phyloP scores from a whole-genome alignment of 345 rosid species.

The Ricinus communis region DNA sequence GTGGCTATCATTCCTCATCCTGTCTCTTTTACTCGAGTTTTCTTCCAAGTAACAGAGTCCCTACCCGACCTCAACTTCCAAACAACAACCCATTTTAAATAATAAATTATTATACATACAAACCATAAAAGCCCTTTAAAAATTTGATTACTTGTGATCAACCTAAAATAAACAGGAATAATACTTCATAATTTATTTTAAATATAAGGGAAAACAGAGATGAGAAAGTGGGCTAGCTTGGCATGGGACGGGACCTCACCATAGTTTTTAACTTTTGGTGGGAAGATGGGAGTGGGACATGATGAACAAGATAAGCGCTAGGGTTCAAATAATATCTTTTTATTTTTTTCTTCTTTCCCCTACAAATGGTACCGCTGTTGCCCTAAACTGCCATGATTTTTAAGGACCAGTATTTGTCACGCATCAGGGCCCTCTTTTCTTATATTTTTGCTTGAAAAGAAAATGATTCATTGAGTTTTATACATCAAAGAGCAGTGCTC shows the following conservation, averaged over 20 bases:
- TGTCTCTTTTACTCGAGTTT: not conserved
- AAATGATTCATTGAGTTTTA: too few relatives aligned
- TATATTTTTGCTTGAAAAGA: not conserved
- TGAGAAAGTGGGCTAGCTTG: not conserved
- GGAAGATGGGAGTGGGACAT: not conserved
- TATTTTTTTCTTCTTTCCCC: not conserved
- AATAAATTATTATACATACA: too few relatives aligned
- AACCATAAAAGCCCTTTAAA: too few relatives aligned
- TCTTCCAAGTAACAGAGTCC: conserved; percentile 1
- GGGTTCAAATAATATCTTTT: conserved; percentile 5
- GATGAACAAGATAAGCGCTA: conserved; percentile 5
- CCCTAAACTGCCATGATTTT: not conserved
- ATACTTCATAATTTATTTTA: not conserved
- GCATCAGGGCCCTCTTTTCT: not conserved
- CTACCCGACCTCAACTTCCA: not conserved
- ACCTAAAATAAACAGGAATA: too few relatives aligned
- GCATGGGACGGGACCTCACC: not conserved
- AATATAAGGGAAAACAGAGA: not conserved
- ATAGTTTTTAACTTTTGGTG: not conserved
- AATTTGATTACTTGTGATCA: too few relatives aligned
- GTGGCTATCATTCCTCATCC: not conserved
- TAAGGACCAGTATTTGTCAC: not conserved
- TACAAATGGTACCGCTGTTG: not conserved
- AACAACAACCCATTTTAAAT: not conserved
- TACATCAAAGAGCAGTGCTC: too few relatives aligned